phyloP scores from a whole-genome alignment of 140 eudicot genomes.

The Senecio squalidus region DNA sequence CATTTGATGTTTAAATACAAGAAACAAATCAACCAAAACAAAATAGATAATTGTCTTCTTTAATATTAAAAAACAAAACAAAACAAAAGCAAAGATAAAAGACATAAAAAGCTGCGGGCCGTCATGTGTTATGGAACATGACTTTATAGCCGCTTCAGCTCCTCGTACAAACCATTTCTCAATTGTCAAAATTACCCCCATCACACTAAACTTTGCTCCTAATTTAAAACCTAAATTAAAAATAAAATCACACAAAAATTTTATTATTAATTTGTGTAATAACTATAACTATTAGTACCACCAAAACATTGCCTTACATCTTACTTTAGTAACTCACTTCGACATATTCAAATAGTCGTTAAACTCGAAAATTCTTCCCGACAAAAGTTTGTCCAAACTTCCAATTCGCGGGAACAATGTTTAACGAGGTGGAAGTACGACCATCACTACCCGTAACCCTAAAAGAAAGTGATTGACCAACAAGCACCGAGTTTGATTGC shows the following conservation, averaged over 20 bases:
- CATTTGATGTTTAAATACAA: background rate
- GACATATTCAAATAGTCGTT: background rate
- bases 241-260: conserved; percentile 19
- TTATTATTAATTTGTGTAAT: conserved; percentile 3
- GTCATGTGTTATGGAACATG: conserved; percentile 21
- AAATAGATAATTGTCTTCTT: background rate
- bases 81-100: background rate
- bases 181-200: conserved; percentile 13
- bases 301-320: background rate
- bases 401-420: conserved; percentile 50
- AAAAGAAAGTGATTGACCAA: conserved; percentile 42
- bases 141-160: conserved; percentile 39
- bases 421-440: conserved; percentile 44
- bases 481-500: conserved; percentile 46
- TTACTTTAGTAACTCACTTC: background rate
- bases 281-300: background rate
- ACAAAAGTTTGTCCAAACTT: conserved; percentile 54
- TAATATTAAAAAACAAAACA: background rate
- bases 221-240: background rate
- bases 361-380: conserved; percentile 49
- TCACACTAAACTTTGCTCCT: conserved; percentile 8
- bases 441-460: conserved; percentile 40
- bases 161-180: conserved; percentile 11
- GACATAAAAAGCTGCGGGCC: conserved; percentile 38
- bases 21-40: background rate